These are phyloP conservation scores for Davidsoniella australis DNA, from an alignment of 2,329 filamentous ascomycete genomes.

Conservation along the genomic window DNA sequence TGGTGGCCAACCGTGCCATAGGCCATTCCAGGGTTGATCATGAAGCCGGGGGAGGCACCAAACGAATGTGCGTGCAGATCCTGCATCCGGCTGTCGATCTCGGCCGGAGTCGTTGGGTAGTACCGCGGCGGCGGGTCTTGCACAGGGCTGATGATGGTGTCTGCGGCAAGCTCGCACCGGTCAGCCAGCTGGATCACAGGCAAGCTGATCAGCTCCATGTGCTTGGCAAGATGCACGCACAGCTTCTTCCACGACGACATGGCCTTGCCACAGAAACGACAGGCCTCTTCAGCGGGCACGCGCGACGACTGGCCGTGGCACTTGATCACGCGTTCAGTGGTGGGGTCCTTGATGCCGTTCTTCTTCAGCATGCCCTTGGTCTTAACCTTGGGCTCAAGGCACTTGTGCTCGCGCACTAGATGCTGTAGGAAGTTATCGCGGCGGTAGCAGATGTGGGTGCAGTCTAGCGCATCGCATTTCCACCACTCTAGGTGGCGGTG, in stretches of 20 bases:
- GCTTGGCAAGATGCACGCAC: conserved; percentile 81
- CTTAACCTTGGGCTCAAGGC: conserved; percentile 64
- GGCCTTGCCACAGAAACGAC: conserved; percentile 68
- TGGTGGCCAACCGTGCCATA: not conserved
- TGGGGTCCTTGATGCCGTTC: conserved; percentile 38
- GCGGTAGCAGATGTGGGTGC: conserved; percentile 65
- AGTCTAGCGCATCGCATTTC: conserved; percentile 68
- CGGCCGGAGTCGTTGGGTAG: not conserved
- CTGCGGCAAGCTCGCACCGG: conserved; percentile 32
- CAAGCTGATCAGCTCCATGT: conserved; percentile 84
- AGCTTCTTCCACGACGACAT: conserved; percentile 84
- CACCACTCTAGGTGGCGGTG: conserved; percentile 85
- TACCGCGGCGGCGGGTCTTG: conserved; percentile 34
- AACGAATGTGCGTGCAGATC: not conserved
- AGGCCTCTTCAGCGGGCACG: conserved; percentile 58
- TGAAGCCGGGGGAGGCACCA: not conserved
- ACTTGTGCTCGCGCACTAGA: conserved; percentile 79
- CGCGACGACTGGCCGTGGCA: conserved; percentile 55
- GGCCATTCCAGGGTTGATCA: not conserved
- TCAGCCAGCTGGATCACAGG: conserved; percentile 52
- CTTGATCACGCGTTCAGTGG: conserved; percentile 61
- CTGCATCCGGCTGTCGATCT: conserved; percentile 11
- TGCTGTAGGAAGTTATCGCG: conserved; percentile 91
- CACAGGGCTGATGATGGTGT: conserved; percentile 52
- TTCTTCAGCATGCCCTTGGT: conserved; percentile 51